Conservation (phyloP, 2,329 filamentous ascomycete species). For the Aspergillus luchuensis region DNA sequence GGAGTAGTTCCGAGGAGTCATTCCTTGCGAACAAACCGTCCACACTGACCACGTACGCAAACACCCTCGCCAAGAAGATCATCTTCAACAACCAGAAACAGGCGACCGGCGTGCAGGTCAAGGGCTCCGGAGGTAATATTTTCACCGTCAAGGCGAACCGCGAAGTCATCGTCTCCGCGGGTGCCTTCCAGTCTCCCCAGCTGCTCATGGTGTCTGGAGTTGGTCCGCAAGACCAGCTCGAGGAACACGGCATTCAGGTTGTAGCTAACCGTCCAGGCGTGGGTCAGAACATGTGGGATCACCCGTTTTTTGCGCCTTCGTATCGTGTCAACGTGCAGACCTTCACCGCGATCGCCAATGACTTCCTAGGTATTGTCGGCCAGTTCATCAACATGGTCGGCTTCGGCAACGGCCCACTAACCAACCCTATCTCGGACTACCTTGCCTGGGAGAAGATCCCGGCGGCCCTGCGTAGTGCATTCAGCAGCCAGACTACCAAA, state of each 20-base stretch:
- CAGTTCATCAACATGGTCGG: slow-evolving; percentile 12
- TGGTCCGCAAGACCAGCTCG: slow-evolving; percentile 41
- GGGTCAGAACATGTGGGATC: slow-evolving; percentile 42
- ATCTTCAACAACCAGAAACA: slow-evolving; percentile 43
- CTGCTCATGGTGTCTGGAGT: slow-evolving; percentile 53
- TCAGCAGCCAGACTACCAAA: slow-evolving; percentile 22
- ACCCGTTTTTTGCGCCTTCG: slow-evolving; percentile 32
- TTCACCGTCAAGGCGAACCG: slow-evolving; percentile 49
- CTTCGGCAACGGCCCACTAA: slow-evolving; percentile 26
- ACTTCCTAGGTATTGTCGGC: slow-evolving; percentile 19
- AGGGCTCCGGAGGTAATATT: slow-evolving; percentile 15
- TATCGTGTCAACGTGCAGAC: slow-evolving; percentile 33
- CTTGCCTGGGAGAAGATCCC: slow-evolving; percentile 40
- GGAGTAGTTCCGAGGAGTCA: slow-evolving; percentile 37
- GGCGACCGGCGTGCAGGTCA: slow-evolving; percentile 46
- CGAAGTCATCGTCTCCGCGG: slow-evolving; percentile 55
- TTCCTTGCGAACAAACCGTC: slow-evolving; percentile 35
- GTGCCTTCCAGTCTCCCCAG: slow-evolving; percentile 52
- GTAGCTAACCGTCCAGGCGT: slow-evolving; percentile 36
- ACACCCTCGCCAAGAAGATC: slow-evolving; percentile 50
- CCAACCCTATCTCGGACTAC: slow-evolving; percentile 29
- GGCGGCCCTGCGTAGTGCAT: slow-evolving; percentile 16
- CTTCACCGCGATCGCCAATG: slow-evolving; percentile 21
- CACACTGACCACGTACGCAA: slow-evolving; percentile 44
- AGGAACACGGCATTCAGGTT: slow-evolving; percentile 29